Evolutionary conservation across 2,329 filamentous ascomycete species (phyloP).

Genomic region (Pseudohalonectria lignicola): DNA sequence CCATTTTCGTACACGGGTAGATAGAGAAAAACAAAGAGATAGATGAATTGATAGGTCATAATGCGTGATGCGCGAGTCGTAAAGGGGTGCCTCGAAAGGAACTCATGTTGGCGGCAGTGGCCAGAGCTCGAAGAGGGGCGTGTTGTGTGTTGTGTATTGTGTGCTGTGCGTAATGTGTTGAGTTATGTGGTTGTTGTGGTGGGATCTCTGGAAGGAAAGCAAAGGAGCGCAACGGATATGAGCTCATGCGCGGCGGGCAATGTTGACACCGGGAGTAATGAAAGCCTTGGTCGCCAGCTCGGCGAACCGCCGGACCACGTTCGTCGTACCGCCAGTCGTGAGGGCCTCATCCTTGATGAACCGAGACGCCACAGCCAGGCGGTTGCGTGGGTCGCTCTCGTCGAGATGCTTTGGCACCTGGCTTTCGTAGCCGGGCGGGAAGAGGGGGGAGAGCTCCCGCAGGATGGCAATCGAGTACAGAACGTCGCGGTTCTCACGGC

Average conservation of each 20-base stretch:
- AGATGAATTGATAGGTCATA: conserved; percentile 1
- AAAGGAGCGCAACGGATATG: background rate
- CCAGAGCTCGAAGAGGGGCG: too few relatives aligned
- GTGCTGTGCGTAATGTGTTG: too few relatives aligned
- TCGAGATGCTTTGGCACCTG: conserved; percentile 48
- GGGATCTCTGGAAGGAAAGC: background rate
- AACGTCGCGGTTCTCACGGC: conserved; percentile 78
- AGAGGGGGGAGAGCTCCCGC: conserved; percentile 60
- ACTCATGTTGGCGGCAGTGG: too few relatives aligned
- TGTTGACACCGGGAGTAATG: conserved; percentile 41
- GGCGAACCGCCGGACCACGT: conserved; percentile 59
- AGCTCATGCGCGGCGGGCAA: conserved; percentile 7
- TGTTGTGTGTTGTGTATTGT: too few relatives aligned
- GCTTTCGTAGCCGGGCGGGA: conserved; percentile 45
- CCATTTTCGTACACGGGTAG: conserved; percentile 1
- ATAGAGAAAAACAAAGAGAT: background rate
- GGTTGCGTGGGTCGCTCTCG: conserved; percentile 55
- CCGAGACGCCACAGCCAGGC: conserved; percentile 57
- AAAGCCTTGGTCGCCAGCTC: conserved; percentile 55
- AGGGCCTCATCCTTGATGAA: conserved; percentile 57
- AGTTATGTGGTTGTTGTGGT: too few relatives aligned
- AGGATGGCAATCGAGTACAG: conserved; percentile 81
- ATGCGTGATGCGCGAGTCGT: too few relatives aligned
- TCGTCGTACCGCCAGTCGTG: conserved; percentile 58
- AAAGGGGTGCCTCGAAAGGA: too few relatives aligned